A percentile compares a stretch with the other conserved stretches of the same genome.
Evolutionary conservation across 1,284 basidiomycete species (phyloP).

Genomic region (Ganoderma leucocontextum): DNA sequence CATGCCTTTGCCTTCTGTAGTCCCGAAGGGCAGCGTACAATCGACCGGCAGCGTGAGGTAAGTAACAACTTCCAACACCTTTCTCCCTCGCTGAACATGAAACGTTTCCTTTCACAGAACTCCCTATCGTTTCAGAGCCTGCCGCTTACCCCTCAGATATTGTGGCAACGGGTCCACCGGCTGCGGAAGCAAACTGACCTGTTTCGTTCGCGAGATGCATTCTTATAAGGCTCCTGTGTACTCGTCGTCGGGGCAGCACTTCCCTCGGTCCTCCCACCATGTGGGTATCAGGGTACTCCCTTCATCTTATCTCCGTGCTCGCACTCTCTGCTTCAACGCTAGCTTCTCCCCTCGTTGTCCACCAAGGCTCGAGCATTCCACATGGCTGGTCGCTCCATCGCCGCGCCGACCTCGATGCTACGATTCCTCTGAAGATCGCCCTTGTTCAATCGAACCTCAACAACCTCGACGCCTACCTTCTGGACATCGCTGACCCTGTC

Average conservation of each 20-base stretch:
- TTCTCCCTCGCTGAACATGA: not conserved
- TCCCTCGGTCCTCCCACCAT: not conserved
- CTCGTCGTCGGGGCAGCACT: not conserved
- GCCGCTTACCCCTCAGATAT: not conserved
- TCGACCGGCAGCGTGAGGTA: not conserved
- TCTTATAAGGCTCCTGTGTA: not conserved
- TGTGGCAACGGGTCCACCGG: not conserved
- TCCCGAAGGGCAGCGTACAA: not conserved
- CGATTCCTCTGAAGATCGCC: slow-evolving; percentile 52
- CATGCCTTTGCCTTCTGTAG: not conserved
- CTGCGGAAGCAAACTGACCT: not conserved
- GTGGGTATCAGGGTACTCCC: not conserved
- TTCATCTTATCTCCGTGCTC: not conserved
- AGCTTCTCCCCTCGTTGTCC: not conserved
- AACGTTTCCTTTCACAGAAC: not conserved
- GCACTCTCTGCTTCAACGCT: not conserved
- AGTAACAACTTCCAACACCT: not conserved
- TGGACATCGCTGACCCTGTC: slow-evolving; percentile 53
- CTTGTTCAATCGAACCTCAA: slow-evolving; percentile 53
- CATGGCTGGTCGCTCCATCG: slow-evolving; percentile 35
- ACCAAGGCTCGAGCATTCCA: slow-evolving; percentile 1
- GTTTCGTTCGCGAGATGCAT: not conserved
- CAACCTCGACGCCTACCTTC: slow-evolving; percentile 48
- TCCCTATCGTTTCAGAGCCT: not conserved
- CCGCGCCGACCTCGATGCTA: slow-evolving; percentile 31